phyloP scores from a whole-genome alignment of 306 rosid species.

The Rosa multiflora region DNA sequence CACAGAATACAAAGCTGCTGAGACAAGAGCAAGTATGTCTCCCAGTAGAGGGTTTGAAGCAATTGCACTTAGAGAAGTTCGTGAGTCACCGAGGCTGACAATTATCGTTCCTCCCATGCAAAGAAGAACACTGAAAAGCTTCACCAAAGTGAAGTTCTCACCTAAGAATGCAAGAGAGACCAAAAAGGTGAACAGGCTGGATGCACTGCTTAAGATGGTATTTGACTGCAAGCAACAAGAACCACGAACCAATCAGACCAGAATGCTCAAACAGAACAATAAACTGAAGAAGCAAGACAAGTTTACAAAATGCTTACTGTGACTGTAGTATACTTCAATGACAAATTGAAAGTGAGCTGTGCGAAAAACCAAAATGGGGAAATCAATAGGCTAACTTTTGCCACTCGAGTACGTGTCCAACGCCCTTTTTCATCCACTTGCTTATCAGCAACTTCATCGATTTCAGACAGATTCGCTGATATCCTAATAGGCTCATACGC shows the following conservation, averaged over 20 bases:
- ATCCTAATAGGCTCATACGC: conserved; percentile 20
- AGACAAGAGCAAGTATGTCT: conserved; percentile 72
- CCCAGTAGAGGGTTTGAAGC: conserved; percentile 93
- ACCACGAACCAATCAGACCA: conserved; percentile 26
- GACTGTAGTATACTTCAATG: conserved; percentile 92
- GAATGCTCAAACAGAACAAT: conserved; percentile 11
- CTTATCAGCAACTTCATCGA: conserved; percentile 30
- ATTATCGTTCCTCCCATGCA: conserved; percentile 95
- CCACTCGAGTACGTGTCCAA: conserved; percentile 80
- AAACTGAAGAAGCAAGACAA: conserved; percentile 5
- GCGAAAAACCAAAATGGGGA: conserved; percentile 95
- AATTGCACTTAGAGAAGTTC: conserved; percentile 36
- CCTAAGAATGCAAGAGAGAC: conserved; percentile 87
- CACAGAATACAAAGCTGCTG: conserved; percentile 79
- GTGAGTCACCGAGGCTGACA: conserved; percentile 90
- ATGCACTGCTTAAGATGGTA: conserved; percentile 95
- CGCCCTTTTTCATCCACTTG: conserved; percentile 77
- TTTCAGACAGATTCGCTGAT: conserved; percentile 22
- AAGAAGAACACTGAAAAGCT: conserved; percentile 85
- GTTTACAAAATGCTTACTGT: conserved; percentile 50
- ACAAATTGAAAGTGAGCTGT: conserved; percentile 84
- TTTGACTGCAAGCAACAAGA: conserved; percentile 69
- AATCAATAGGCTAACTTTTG: conserved; percentile 85
- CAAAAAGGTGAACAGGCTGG: conserved; percentile 95
- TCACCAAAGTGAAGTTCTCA: conserved; percentile 87